Evolutionary conservation across 164 flowering plant genomes (phyloP).

Genomic region (Chloranthus sessilifolius): DNA sequence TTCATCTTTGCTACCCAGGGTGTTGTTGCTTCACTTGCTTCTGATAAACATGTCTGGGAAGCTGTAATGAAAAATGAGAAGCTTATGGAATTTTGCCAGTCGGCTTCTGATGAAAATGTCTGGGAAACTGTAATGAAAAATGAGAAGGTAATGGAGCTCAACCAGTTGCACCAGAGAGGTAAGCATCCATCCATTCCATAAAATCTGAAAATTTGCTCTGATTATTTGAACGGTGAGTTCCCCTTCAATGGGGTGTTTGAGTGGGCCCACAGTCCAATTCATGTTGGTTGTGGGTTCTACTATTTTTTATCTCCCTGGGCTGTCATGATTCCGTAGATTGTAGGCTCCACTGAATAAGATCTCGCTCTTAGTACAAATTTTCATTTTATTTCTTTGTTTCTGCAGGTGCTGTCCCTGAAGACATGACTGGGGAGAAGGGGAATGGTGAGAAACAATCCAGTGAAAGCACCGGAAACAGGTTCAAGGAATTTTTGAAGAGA

Average conservation of each 20-base stretch:
- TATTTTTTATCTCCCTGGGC: too few species aligned
- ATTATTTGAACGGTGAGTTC: too few species aligned
- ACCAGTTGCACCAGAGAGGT: slow-evolving; percentile 35
- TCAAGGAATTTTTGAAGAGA: slow-evolving; percentile 24
- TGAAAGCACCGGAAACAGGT: slow-evolving; percentile 9
- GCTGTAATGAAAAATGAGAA: slow-evolving; percentile 59
- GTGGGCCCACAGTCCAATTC: too few species aligned
- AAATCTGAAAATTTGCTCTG: too few species aligned
- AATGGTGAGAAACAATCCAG: slow-evolving; percentile 10
- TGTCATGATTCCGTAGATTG: too few species aligned
- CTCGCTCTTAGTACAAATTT: too few species aligned
- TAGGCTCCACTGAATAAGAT: too few species aligned
- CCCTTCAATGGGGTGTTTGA: too few species aligned
- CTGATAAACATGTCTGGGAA: slow-evolving; percentile 67
- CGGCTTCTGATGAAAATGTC: slow-evolving; percentile 12
- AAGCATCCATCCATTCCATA: slow-evolving; percentile 22
- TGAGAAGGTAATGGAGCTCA: slow-evolving; percentile 9
- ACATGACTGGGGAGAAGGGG: background rate
- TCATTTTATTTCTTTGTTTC: background rate
- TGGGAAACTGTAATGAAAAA: slow-evolving; percentile 18
- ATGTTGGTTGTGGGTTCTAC: too few species aligned
- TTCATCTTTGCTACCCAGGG: slow-evolving; percentile 26
- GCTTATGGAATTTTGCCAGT: slow-evolving; percentile 38
- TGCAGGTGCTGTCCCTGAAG: slow-evolving; percentile 1
- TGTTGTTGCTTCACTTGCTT: slow-evolving; percentile 73